These are phyloP conservation scores for Penicillium sclerotiorum DNA, from an alignment of 2,329 filamentous ascomycete species.

Conservation along the genomic window DNA sequence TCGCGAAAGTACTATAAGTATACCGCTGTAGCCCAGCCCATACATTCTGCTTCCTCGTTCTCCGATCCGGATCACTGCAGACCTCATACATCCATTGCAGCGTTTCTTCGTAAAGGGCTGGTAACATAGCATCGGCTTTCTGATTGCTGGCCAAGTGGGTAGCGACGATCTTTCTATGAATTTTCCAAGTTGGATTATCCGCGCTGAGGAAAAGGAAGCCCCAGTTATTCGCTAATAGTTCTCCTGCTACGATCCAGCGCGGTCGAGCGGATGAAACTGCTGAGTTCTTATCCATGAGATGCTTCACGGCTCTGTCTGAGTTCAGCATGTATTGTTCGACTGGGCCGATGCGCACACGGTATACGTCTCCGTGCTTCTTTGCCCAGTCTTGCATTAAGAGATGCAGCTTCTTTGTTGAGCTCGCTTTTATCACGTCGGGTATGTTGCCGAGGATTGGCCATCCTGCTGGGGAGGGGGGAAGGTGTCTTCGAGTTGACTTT, in stretches of 20 bases:
- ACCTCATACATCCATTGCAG: not conserved
- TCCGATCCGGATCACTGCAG: not conserved
- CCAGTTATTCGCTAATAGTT: not conserved
- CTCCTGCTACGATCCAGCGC: not conserved
- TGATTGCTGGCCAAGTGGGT: not conserved
- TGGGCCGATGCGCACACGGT: not conserved
- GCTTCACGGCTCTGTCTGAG: not conserved
- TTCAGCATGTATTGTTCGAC: not conserved
- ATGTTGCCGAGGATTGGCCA: not conserved
- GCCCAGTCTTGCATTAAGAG: not conserved
- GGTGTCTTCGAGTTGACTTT: too few species aligned
- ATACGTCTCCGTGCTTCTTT: not conserved
- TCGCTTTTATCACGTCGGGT: not conserved
- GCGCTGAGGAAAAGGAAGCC: not conserved
- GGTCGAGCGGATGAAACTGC: not conserved
- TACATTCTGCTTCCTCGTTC: not conserved
- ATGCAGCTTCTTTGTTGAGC: not conserved
- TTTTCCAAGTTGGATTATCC: not conserved
- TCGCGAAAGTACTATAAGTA: not conserved
- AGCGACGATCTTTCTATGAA: too few species aligned
- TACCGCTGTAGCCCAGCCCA: not conserved
- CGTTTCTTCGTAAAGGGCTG: not conserved
- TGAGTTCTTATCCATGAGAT: not conserved
- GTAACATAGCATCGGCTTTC: not conserved
- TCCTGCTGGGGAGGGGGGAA: not conserved